Evolutionary conservation across 495 filamentous ascomycete species (phyloP).

Genomic region (Talaromyces stipitatus): DNA sequence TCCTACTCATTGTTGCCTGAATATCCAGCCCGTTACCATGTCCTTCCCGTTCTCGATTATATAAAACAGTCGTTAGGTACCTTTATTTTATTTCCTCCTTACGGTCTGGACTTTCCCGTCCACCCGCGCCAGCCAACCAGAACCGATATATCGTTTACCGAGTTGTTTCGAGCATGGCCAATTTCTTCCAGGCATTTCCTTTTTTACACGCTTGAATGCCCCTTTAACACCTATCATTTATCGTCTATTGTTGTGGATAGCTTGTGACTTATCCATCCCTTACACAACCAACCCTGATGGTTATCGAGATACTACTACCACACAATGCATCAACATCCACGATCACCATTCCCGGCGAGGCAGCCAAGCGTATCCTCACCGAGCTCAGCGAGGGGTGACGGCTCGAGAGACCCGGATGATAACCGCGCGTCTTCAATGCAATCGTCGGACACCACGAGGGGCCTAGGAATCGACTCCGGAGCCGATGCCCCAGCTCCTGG

Average conservation of each 20-base stretch:
- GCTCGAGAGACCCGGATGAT: constrained; percentile 54
- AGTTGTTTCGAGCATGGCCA: not conserved
- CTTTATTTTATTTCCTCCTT: not conserved
- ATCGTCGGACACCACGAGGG: constrained; percentile 28
- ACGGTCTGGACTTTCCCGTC: not conserved
- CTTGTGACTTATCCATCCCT: not conserved
- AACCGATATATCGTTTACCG: not conserved
- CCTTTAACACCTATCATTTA: not conserved
- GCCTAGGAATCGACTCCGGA: constrained; percentile 33
- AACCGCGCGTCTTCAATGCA: constrained; percentile 22
- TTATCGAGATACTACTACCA: not conserved
- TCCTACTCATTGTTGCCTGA: constrained; percentile 6
- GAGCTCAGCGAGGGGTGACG: constrained; percentile 62
- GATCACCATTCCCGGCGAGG: constrained; percentile 57
- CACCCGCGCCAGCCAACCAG: not conserved
- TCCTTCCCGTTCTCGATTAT: not conserved
- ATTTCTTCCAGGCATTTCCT: not conserved
- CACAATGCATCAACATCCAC: constrained; percentile 77
- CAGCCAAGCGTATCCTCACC: constrained; percentile 59
- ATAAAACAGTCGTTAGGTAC: not conserved
- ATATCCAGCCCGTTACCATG: constrained; percentile 2
- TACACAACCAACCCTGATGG: not conserved
- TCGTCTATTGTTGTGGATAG: not conserved
- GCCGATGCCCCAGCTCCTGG: constrained; percentile 27
- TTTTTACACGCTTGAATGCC: not conserved